Percentiles rank a stretch among this genome's conserved stretches.
Evolutionary conservation across 768 basidiomycete genomes (phyloP).

Genomic region (Amanita fuliginea): DNA sequence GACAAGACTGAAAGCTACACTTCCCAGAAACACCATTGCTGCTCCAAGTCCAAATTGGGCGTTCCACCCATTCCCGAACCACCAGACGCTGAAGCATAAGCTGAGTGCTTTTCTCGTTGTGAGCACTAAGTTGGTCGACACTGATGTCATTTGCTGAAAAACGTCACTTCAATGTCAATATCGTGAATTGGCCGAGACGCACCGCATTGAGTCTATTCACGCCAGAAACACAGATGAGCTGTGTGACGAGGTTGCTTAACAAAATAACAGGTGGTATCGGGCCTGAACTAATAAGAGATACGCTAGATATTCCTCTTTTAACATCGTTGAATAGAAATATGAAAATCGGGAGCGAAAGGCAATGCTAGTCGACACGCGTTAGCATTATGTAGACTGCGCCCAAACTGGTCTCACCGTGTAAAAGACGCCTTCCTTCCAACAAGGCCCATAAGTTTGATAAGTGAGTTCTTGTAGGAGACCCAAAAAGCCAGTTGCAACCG

Average conservation of each 20-base stretch:
- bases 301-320: slow-evolving; percentile 40
- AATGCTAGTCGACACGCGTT: slow-evolving; percentile 38
- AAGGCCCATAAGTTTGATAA: slow-evolving; percentile 61
- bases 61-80: slow-evolving; percentile 71
- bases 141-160: slow-evolving; percentile 57
- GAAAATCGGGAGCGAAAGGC: slow-evolving; percentile 70
- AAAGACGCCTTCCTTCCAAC: slow-evolving; percentile 78
- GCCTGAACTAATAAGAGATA: slow-evolving; percentile 24
- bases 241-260: slow-evolving; percentile 54
- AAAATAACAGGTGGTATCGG: slow-evolving; percentile 45
- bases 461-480: slow-evolving; percentile 73
- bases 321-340: slow-evolving; percentile 47
- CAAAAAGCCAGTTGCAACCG: slow-evolving; percentile 56
- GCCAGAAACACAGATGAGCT: slow-evolving; percentile 73
- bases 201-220: slow-evolving; percentile 79
- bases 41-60: slow-evolving; percentile 53
- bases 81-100: slow-evolving; percentile 76
- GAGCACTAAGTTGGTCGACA: slow-evolving; percentile 72
- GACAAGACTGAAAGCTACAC: slow-evolving; percentile 42
- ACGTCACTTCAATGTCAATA: neutral
- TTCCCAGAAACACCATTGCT: slow-evolving; percentile 62
- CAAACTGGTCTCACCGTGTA: slow-evolving; percentile 45
- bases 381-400: neutral
- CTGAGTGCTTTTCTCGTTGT: slow-evolving; percentile 76
- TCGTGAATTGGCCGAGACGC: slow-evolving; percentile 14